Percentiles rank a stretch among this genome's conserved stretches.
These are phyloP conservation scores for Fusarium verticillioides DNA, from an alignment of 2,329 filamentous ascomycete genomes.

Conservation along the genomic window DNA sequence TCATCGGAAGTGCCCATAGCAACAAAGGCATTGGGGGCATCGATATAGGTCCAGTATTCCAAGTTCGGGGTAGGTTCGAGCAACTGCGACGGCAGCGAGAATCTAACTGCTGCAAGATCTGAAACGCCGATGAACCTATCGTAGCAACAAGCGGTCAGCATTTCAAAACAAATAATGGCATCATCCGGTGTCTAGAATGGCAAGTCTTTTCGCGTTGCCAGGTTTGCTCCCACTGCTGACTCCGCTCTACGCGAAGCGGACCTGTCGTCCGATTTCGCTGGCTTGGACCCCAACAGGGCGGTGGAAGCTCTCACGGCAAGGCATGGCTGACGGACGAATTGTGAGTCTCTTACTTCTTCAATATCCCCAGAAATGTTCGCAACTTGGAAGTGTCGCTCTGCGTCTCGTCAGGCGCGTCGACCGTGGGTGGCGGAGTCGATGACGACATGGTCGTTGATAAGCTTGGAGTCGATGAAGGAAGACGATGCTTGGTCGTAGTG, in stretches of 20 bases:
- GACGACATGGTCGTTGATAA: constrained; percentile 51
- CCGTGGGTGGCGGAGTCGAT: constrained; percentile 48
- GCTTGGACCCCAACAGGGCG: constrained; percentile 16
- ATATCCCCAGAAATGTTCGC: constrained; percentile 85
- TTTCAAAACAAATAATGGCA: not conserved
- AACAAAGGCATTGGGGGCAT: constrained; percentile 90
- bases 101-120: constrained; percentile 94
- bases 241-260: constrained; percentile 26
- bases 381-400: constrained; percentile 88
- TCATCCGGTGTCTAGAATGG: constrained; percentile 11
- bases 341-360: constrained; percentile 77
- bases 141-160: constrained; percentile 44
- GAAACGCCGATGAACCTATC: constrained; percentile 92
- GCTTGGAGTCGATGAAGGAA: constrained; percentile 11
- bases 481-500: constrained; percentile 11
- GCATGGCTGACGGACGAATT: not conserved
- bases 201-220: constrained; percentile 1
- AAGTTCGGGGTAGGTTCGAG: constrained; percentile 96
- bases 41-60: constrained; percentile 99
- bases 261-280: constrained; percentile 32
- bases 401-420: constrained; percentile 55
- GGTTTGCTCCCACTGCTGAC: constrained; percentile 22
- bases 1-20: constrained; percentile 90
- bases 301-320: constrained; percentile 29
- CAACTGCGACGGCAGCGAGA: constrained; percentile 94